phyloP scores from a whole-genome alignment of 208 protist species.

The Trypanosoma rangeli region DNA sequence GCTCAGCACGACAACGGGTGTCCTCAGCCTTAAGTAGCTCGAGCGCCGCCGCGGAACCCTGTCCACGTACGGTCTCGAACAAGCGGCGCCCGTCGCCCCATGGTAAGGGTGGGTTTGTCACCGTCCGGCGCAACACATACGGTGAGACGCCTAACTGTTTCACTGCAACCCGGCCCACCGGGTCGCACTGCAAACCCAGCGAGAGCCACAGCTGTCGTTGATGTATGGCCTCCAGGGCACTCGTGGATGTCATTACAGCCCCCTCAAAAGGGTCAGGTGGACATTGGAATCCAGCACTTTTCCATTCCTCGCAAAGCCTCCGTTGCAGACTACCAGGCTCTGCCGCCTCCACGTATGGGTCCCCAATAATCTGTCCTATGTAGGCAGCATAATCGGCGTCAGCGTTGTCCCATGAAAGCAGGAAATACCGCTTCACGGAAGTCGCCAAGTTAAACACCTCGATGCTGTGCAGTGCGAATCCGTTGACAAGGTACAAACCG shows the following conservation, averaged over 20 bases:
- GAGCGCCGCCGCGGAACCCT: slow-evolving; percentile 20
- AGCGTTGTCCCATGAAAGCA: slow-evolving; percentile 36
- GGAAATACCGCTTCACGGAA: slow-evolving; percentile 44
- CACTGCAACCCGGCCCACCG: slow-evolving; percentile 35
- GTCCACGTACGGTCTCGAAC: slow-evolving; percentile 26
- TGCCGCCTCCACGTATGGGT: slow-evolving; percentile 31
- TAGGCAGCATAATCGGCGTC: slow-evolving; percentile 27
- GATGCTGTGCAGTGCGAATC: slow-evolving; percentile 41
- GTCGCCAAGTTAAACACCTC: slow-evolving; percentile 41
- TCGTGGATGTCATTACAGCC: slow-evolving; percentile 64
- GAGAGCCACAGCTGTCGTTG: slow-evolving; percentile 73
- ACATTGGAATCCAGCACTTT: slow-evolving; percentile 19
- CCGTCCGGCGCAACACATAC: slow-evolving; percentile 24
- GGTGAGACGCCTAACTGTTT: slow-evolving; percentile 21
- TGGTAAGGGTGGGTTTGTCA: slow-evolving; percentile 19
- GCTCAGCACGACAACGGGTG: slow-evolving; percentile 12
- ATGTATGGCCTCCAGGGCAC: slow-evolving; percentile 61
- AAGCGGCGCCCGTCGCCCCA: slow-evolving; percentile 22
- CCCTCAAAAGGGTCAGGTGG: slow-evolving; percentile 40
- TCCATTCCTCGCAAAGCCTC: slow-evolving; percentile 29
- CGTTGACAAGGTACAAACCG: slow-evolving; percentile 52
- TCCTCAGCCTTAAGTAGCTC: slow-evolving; percentile 22
- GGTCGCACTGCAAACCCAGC: slow-evolving; percentile 26
- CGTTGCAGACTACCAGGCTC: slow-evolving; percentile 31
- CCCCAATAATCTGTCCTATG: slow-evolving; percentile 33